Conservation (phyloP, 345 rosid species). For the Melaleuca alternifolia region DNA sequence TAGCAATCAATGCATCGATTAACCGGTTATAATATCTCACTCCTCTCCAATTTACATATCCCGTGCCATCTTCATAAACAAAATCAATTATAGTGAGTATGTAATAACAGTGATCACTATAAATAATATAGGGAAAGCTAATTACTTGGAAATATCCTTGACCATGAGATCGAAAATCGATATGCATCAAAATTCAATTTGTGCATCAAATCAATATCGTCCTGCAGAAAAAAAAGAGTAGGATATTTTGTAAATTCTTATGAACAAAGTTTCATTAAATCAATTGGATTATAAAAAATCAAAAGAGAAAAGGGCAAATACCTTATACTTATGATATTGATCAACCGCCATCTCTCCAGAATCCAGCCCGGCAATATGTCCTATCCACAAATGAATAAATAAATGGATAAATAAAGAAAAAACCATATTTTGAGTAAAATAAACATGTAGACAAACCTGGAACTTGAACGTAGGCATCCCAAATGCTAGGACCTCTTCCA, state of each 20-base stretch:
- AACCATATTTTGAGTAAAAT: background rate
- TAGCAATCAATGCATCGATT: constrained; percentile 33
- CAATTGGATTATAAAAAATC: background rate
- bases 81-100: background rate
- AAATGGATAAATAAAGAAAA: background rate
- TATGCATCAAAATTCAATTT: constrained; percentile 40
- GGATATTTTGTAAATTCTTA: background rate
- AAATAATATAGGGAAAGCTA: background rate
- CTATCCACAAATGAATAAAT: constrained; percentile 4
- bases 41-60: constrained; percentile 45
- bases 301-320: background rate
- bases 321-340: constrained; percentile 43
- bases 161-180: constrained; percentile 51
- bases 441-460: constrained; percentile 23
- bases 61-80: constrained; percentile 36
- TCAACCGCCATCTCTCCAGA: constrained; percentile 46
- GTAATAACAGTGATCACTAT: background rate
- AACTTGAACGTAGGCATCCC: constrained; percentile 38
- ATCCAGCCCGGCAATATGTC: constrained; percentile 24
- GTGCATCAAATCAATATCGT: constrained; percentile 32
- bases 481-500: constrained; percentile 59
- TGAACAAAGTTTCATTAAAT: background rate
- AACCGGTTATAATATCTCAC: constrained; percentile 47
- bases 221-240: constrained; percentile 7
- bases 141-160: constrained; percentile 45